A percentile compares a stretch with the other conserved stretches of the same genome.
These are phyloP conservation scores for Ampelocalamus luodianensis DNA, from an alignment of 176 grass and related monocot genomes.

Conservation along the genomic window DNA sequence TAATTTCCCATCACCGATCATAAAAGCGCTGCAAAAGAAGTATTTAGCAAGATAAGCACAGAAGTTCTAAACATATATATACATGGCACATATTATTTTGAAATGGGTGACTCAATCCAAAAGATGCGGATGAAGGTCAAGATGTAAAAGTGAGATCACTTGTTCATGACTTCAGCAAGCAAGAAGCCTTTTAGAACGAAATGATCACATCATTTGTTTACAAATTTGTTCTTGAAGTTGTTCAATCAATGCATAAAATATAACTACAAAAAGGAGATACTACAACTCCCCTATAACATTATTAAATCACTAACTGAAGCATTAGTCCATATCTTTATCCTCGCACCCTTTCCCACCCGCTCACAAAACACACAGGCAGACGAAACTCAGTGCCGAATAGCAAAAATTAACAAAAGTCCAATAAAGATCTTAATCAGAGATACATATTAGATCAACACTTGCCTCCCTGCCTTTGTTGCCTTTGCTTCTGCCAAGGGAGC, in stretches of 20 bases:
- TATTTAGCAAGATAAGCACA: constrained; percentile 21
- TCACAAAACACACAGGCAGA: neutral
- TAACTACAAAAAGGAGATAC: neutral
- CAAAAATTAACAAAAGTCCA: constrained; percentile 10
- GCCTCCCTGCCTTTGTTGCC: constrained; percentile 88
- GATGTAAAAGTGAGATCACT: neutral
- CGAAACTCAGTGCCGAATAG: neutral
- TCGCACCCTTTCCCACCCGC: neutral
- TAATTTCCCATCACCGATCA: too few species aligned
- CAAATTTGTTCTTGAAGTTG: neutral
- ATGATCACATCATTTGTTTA: constrained; percentile 6
- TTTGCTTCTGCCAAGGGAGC: constrained; percentile 98
- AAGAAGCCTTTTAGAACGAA: constrained; percentile 36
- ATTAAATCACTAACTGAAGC: constrained; percentile 20
- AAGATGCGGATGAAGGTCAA: constrained; percentile 27
- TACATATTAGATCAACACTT: constrained; percentile 41
- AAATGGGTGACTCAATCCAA: neutral
- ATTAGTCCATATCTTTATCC: neutral
- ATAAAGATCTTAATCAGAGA: constrained; percentile 1
- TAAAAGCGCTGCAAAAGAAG: constrained; percentile 59
- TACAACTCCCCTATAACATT: constrained; percentile 21
- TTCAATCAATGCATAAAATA: constrained; percentile 12
- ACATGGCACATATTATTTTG: neutral
- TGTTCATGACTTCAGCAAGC: neutral
- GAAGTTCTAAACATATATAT: constrained; percentile 3